A percentile compares a stretch with the other conserved stretches of the same genome.
phyloP scores from a whole-genome alignment of 176 grass and related monocot genomes.

The Carex cristatella region DNA sequence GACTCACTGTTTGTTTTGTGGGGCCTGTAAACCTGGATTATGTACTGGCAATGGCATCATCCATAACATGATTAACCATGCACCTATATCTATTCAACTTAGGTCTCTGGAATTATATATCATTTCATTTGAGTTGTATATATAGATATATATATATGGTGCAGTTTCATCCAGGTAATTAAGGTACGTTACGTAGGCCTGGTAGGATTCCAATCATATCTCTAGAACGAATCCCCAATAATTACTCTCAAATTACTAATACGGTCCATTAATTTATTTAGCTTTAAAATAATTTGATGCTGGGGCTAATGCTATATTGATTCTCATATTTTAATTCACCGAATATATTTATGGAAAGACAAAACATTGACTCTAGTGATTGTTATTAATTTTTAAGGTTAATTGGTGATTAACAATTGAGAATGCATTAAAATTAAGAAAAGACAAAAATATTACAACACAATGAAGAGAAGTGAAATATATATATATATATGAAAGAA shows the following conservation, averaged over 20 bases:
- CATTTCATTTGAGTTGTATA: neutral
- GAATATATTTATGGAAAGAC: neutral
- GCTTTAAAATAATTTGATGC: neutral
- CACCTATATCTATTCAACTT: neutral
- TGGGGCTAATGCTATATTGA: neutral
- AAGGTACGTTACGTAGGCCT: neutral
- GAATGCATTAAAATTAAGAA: neutral
- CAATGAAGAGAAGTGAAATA: neutral
- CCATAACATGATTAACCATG: neutral
- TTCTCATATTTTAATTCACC: neutral
- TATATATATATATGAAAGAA: neutral
- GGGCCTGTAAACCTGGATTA: neutral
- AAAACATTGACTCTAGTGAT: neutral
- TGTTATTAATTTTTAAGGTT: neutral
- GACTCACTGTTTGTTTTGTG: neutral
- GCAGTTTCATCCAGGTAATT: neutral
- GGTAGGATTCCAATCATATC: neutral
- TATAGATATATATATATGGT: no score
- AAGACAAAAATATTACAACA: neutral
- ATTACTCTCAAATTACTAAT: neutral
- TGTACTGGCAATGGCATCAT: neutral
- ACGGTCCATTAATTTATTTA: neutral
- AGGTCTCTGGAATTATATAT: neutral
- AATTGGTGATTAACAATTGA: neutral
- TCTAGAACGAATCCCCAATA: neutral